phyloP scores from a whole-genome alignment of 495 filamentous ascomycete species.

The Endocarpon pusillum region DNA sequence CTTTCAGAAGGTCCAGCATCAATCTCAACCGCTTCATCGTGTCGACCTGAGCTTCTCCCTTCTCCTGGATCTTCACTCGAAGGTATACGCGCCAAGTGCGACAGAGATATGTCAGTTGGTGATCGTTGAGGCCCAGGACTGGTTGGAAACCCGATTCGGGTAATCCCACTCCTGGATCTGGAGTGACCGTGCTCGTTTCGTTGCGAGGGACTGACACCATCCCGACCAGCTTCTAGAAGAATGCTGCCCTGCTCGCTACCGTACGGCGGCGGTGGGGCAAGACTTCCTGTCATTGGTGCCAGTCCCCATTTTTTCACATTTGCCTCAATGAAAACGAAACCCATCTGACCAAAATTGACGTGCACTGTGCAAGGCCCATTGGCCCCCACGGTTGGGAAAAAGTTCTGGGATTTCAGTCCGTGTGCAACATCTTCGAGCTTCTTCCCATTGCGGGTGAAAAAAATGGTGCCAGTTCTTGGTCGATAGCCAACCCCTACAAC shows the following conservation, averaged over 20 bases:
- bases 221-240: conserved; percentile 68
- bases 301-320: conserved; percentile 99
- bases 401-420: conserved; percentile 82
- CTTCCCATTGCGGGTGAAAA: conserved; percentile 97
- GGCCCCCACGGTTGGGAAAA: conserved; percentile 89
- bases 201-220: conserved; percentile 41
- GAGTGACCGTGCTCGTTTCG: conserved; percentile 29
- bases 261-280: conserved; percentile 91
- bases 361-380: conserved; percentile 84
- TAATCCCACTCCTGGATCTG: conserved; percentile 28
- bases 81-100: conserved; percentile 52
- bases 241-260: conserved; percentile 94
- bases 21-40: conserved; percentile 19
- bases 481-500: conserved; percentile 94
- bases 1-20: conserved; percentile 20
- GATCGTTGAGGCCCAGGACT: conserved; percentile 82
- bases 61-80: conserved; percentile 64
- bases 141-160: conserved; percentile 49
- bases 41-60: conserved; percentile 41
- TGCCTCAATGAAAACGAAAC: conserved; percentile 96
- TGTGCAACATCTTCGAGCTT: conserved; percentile 91
- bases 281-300: conserved; percentile 84
- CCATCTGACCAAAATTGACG: conserved; percentile 94
- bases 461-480: conserved; percentile 82
- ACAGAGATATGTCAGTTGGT: conserved; percentile 93